These are phyloP conservation scores for Astragalus membranaceus DNA, from an alignment of 306 rosid species.

Conservation along the genomic window DNA sequence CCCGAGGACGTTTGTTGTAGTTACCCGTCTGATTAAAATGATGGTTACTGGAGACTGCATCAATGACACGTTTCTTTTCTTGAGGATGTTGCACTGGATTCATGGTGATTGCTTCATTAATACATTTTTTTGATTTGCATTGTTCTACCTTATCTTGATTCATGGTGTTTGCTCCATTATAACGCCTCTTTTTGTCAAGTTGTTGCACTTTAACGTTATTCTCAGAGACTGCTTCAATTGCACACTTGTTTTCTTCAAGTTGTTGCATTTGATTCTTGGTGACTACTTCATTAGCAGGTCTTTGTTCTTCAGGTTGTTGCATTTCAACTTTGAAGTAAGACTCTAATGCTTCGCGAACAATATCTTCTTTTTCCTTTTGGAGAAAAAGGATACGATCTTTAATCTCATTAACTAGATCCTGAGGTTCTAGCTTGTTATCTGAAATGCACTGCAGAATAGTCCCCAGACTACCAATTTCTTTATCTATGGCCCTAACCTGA, in stretches of 20 bases:
- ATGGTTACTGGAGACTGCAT: not conserved
- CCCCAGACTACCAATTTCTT: slow-evolving; percentile 30
- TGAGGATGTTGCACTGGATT: not conserved
- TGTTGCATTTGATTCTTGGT: not conserved
- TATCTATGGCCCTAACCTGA: slow-evolving; percentile 36
- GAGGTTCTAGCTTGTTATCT: slow-evolving; percentile 34
- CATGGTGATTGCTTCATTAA: not conserved
- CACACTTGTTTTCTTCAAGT: not conserved
- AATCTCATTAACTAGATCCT: slow-evolving; percentile 24
- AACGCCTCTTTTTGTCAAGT: not conserved
- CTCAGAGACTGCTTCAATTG: too few species aligned
- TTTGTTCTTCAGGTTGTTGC: not conserved
- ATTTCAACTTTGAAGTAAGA: not conserved
- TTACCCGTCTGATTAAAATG: not conserved
- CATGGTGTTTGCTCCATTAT: not conserved
- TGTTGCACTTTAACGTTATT: too few species aligned
- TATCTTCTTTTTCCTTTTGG: not conserved
- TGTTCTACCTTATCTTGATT: not conserved
- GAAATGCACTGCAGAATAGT: slow-evolving; percentile 31
- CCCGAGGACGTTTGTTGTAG: slow-evolving; percentile 28
- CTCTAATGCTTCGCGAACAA: not conserved
- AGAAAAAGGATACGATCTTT: slow-evolving; percentile 19
- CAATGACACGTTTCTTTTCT: not conserved
- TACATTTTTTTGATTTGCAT: not conserved
- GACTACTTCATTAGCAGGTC: not conserved